Evolutionary conservation across 768 basidiomycete species (phyloP), one percentile per base, ranked within the genome.

Genomic region (Kwoniella botswanensis): DNA sequence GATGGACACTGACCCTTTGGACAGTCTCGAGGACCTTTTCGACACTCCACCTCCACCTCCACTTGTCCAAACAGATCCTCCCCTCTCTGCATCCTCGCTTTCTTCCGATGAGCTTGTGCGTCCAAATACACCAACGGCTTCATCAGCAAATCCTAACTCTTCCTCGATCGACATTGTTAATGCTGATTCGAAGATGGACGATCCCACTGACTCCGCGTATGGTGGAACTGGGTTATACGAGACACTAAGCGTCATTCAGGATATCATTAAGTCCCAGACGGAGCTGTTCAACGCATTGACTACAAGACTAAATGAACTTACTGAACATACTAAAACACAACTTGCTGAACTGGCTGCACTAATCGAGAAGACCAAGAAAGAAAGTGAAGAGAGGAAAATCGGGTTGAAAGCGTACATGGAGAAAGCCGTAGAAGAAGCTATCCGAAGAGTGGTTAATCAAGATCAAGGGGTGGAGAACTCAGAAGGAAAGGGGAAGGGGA

Each of bases 401-500:
- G 26, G 29, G n/a, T n/a, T 61, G 15, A 61, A 61, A 26, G 17
- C 41, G 17, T 43, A 44, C 41, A 61, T 61, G 10, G 59, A 61
- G 15, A 21, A 61, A 12, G 9, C 41, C 5, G 42, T 61, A 17
- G 42, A 61, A 43, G 22, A 43, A 42, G 59, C 42, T n/a, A 4
- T 61, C 15, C 59, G 43, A 44, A 17, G 29, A 41, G 22, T 59
- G 3, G n/a, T 21, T 15, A 26, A 41, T 2, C 57, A 5, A 18
- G 10, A 13, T 29, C 57, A 29, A 59, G 26, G 24, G 7, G 29
- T 18, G 13, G 17, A 3, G 15, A 26, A 26, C 24, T 17, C 18
- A n/a, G 22, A 56, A 26, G 21, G 11, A 52, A 56, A 24, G 55
- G 55, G 55, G n/a, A 26, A 56, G 11, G n/a, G 6, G 55, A 35